Evolutionary conservation across 2,329 filamentous ascomycete genomes (phyloP), one percentile per base, ranked within the genome.

Genomic region (Teratosphaeria viscida): DNA sequence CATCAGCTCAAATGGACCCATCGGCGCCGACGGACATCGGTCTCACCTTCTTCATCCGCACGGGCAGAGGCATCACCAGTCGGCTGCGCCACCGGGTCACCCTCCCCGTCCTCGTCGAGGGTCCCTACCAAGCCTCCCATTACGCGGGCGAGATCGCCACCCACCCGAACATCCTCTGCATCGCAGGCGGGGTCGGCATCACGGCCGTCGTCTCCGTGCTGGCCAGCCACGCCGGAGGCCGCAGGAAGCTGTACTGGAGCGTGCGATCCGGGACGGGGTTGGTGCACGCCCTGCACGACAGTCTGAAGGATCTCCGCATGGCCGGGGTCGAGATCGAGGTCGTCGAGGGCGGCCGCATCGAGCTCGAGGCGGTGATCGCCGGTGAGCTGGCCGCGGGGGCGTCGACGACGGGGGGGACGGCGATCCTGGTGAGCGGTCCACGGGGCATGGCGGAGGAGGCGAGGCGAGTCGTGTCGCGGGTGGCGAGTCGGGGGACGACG

Each of bases 181-280:
- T 81, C 47, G 75, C 69, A 1, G 79, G 79, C 19, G 79, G 78
- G 8, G 76, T 81, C 32, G 78, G 79, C 52, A 77, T 81, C 64
- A 80, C 78, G 0, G 76, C 70, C 2, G 54, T 78, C 14, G 61
- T 81, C 0, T 72, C 75, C 2, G 73, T 70, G 55, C 47, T 74
- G 11, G 11, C 6, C n/a, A n/a, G 26, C 5, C 10, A 23, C 7
- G 5, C 43, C 23, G 19, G 16, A 19, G 19, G 8, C 26, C n/a
- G 43, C 43, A 8, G n/a, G 2, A 49, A 49, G 43, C 43, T 49
- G 5, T 49, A 23, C 16, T 39, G 54, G 37, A 32, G 27, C 32
- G 37, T 54, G n/a, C n/a, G 43, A 23, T 5, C 16, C 43, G 19
- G 19, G 23, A 49, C 43, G 5, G n/a, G 43, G 6, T 7, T 49